Conservation (phyloP, 768 basidiomycete species). For the Auriscalpium orientale region DNA sequence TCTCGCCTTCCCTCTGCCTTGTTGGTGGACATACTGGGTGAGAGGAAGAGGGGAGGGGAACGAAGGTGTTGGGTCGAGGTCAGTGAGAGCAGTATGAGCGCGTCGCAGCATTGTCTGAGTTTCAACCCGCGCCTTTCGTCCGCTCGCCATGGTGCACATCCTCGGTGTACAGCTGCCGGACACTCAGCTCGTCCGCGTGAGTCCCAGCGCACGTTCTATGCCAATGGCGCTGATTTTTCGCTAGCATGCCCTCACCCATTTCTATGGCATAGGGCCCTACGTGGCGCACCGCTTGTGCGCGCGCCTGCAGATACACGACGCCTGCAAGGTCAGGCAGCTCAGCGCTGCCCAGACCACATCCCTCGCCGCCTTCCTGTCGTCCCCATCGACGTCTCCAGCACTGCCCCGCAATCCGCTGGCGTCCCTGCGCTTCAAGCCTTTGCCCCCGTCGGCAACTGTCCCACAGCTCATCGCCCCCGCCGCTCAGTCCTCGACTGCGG, state of each 20-base stretch:
- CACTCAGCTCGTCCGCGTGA: conserved; percentile 65
- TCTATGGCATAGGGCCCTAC: conserved; percentile 80
- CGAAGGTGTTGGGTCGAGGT: not conserved
- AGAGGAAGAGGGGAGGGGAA: not conserved
- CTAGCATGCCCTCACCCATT: conserved; percentile 83
- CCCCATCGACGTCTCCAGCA: conserved; percentile 67
- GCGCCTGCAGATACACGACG: conserved; percentile 86
- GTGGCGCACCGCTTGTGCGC: conserved; percentile 81
- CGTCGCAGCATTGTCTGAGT: conserved; percentile 3
- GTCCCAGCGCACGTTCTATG: conserved; percentile 16
- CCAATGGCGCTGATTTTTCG: not conserved
- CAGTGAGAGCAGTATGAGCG: conserved; percentile 5
- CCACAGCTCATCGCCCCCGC: conserved; percentile 20
- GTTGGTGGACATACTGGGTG: conserved; percentile 57
- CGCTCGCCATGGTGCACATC: conserved; percentile 68
- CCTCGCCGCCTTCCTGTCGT: conserved; percentile 90
- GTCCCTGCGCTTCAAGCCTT: conserved; percentile 40
- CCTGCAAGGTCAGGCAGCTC: conserved; percentile 71
- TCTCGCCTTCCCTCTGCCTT: conserved; percentile 82
- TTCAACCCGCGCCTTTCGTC: conserved; percentile 2
- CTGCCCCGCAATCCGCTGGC: conserved; percentile 66
- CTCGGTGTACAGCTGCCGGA: conserved; percentile 82
- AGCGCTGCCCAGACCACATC: conserved; percentile 83
- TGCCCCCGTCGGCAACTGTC: conserved; percentile 29
- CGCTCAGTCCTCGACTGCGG: conserved; percentile 1